Percentiles rank a stretch among this genome's conserved stretches.
These are phyloP conservation scores for Podila epigama DNA, from an alignment of 192 early-diverging fungal species.

Conservation along the genomic window DNA sequence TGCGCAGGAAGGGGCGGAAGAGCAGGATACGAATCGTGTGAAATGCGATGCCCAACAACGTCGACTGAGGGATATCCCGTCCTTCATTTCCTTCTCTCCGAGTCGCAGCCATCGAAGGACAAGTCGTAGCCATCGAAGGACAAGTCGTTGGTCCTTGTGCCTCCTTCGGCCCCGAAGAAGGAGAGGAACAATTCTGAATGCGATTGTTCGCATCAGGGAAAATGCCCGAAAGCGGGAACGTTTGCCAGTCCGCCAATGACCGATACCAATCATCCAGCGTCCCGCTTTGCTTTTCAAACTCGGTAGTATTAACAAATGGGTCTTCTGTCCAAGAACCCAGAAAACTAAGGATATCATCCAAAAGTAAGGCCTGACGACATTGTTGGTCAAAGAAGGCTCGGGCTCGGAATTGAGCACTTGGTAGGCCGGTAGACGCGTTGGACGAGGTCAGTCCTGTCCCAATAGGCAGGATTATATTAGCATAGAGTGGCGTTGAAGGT, in stretches of 20 bases:
- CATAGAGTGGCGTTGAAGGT: no score
- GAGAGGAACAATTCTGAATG: no score
- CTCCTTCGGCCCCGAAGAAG: no score
- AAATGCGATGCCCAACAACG: slow-evolving; percentile 28
- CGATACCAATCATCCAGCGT: slow-evolving; percentile 41
- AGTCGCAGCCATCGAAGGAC: no score
- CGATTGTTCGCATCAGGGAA: not conserved
- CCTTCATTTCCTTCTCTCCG: no score
- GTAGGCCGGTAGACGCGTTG: slow-evolving; percentile 2
- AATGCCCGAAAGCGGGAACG: slow-evolving; percentile 39
- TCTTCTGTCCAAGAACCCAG: slow-evolving; percentile 39
- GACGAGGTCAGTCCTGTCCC: slow-evolving; percentile 2
- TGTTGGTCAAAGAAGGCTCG: slow-evolving; percentile 44
- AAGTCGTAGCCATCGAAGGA: no score
- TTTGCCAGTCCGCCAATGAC: slow-evolving; percentile 35
- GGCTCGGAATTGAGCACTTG: slow-evolving; percentile 25
- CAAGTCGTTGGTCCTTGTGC: no score
- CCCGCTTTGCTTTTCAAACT: slow-evolving; percentile 41
- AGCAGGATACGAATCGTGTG: slow-evolving; percentile 39
- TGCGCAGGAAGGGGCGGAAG: slow-evolving; percentile 40
- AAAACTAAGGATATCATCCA: slow-evolving; percentile 41
- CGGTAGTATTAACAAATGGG: slow-evolving; percentile 32
- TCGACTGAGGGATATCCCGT: slow-evolving; percentile 40
- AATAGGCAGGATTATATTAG: not conserved
- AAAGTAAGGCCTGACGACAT: slow-evolving; percentile 34